Base-by-base conservation (phyloP, 2,329 filamentous ascomycete genomes). In the Huntiella bhutanensis region DNA sequence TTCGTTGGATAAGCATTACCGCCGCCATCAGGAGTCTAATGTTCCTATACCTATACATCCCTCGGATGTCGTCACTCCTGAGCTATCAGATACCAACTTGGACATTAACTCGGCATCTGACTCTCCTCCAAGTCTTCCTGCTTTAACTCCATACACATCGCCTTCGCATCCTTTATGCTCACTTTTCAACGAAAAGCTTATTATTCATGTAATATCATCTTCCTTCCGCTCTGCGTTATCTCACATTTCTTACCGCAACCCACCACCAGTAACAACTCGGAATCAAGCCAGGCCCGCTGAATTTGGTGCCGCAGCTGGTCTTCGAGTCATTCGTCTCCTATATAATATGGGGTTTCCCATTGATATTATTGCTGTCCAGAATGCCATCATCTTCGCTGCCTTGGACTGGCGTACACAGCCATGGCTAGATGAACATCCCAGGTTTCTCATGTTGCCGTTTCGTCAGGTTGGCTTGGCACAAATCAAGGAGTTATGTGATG, bases 401-500 rank as follows among this genome's bases (percentile, higher is more conserved):
- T 22, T 50, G 6, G 48, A 50, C 15, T 50, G 48, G 48, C 41
- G 45, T 5, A 36, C 48, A n/a, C 43, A 47, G 10, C 44, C 48
- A 11, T 50, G 48, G 48, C 35, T 33, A 11, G 47, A 47, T 32
- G 33, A 44, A 22, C 43, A 46, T 16, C 16, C 28, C 5, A 10
- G 22, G 5, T 35, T 50, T n/a, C 33, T 47, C n/a, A 51, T 43
- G 13, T 42, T 39, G 8, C 17, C 15, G 5, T 51, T 42, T 42
- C 33, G 49, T 8, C 16, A 41, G 7, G 45, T 45, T 34, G 38
- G 41, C 2, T 10, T 48, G 15, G 41, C 45, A 22, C 46, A 51
- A 32, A 15, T 51, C 33, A 49, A 51, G 15, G 19, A 37, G 15
- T 35, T 44, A 10, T 51, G 49, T 42, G 43, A 51, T 45, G 22